phyloP scores from a whole-genome alignment of 2,329 filamentous ascomycete genomes.

The Fusarium caatingaense region DNA sequence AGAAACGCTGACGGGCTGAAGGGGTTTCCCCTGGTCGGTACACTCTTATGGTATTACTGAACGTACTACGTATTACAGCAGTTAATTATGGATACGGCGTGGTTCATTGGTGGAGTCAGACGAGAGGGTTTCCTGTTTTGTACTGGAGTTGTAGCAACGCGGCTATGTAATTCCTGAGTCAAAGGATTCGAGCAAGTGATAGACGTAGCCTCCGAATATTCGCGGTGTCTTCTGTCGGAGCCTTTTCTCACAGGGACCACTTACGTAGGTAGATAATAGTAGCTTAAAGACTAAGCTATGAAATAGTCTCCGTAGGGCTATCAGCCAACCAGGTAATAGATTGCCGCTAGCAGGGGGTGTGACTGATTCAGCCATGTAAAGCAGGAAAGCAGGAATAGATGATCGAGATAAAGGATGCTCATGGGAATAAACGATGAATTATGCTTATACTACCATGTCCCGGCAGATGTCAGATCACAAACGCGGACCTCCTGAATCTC shows the following conservation, averaged over 20 bases:
- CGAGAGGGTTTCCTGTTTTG: constrained; percentile 21
- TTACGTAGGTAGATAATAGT: not conserved
- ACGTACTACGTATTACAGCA: not conserved
- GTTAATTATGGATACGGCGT: not conserved
- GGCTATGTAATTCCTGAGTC: not conserved
- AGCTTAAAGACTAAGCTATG: not conserved
- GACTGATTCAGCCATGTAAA: not conserved
- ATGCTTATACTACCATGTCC: not conserved
- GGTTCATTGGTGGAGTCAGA: constrained; percentile 2
- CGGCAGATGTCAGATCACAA: not conserved
- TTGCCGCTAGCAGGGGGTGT: constrained; percentile 4
- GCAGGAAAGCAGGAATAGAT: not conserved
- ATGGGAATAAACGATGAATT: not conserved
- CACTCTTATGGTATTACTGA: not conserved
- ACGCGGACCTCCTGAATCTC: not conserved
- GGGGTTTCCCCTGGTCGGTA: not conserved
- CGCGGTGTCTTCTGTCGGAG: not conserved
- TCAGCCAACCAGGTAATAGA: not conserved
- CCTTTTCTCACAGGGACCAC: not conserved
- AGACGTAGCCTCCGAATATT: not conserved
- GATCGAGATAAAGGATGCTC: constrained; percentile 6
- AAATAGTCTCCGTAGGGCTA: constrained; percentile 1
- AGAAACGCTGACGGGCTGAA: constrained; percentile 1
- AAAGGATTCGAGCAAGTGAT: not conserved
- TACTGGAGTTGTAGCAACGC: not conserved